Base-by-base conservation (phyloP, 176 grass and related monocot species). In the Elymus sibiricus region DNA sequence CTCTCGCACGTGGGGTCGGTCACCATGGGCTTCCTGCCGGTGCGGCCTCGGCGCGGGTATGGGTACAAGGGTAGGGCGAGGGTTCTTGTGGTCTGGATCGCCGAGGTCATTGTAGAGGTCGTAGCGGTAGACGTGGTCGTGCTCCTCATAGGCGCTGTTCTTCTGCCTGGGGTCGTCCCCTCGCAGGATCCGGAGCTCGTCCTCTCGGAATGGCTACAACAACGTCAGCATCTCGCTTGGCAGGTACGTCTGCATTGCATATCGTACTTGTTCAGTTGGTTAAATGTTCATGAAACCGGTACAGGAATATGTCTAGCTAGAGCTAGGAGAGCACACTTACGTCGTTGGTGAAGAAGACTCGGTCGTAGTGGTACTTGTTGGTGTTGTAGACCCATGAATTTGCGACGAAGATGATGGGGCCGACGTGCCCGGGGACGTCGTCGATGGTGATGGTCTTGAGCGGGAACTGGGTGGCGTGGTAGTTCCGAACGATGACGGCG, bases 331-430 rank as follows among this genome's bases (percentile, higher is more conserved):
- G 43, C 43, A 46, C 43, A 46, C 15, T 7, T 34, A 83, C 86
- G 6, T 69, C 28, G 12, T 88, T 88, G 34, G 72, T 56, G 64
- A 88, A 88, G 74, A 88, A 83, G 7, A 88, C 13, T 1, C 86
- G 74, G 47, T 83, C n/a, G 73, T 83, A 83, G 49, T 47, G 39
- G 70, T 74, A 78, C 24, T 46, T 83, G 34, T 46, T 24, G 39
- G 38, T 43, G n/a, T 19, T 80, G 35, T 88, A 88, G 34, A 88
- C 80, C 86, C 79, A 88, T 7, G 86, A 88, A 44, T 83, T 77
- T 64, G 60, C 81, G 24, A 42, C 10, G 79, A 88, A 88, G 63
- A 77, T 37, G 21, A 88, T 46, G 12, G 70, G 22, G 12, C 86
- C 61, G 13, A 0, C 4, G 21, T 78, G 47, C 4, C 86, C 86